Evolutionary conservation across 2,329 filamentous ascomycete species (phyloP).

Genomic region (Metarhizium brunneum): DNA sequence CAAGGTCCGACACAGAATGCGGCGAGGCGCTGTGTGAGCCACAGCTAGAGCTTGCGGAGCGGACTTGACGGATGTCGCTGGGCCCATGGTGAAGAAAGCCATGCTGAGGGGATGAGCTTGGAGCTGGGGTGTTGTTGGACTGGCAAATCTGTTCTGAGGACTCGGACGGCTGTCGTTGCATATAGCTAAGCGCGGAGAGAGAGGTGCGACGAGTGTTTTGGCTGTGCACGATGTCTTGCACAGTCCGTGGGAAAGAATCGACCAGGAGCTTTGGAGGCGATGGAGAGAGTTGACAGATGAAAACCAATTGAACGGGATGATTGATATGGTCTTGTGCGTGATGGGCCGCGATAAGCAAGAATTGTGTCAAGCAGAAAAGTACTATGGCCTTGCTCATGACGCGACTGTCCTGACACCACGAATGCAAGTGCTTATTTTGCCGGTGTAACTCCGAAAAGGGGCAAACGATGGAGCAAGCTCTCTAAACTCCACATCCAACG

Average conservation of each 20-base stretch:
- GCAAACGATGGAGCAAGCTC: background rate
- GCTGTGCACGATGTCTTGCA: conserved; percentile 45
- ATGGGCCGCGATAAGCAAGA: background rate
- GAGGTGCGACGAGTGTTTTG: conserved; percentile 19
- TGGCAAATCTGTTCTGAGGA: conserved; percentile 33
- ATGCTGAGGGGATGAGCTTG: conserved; percentile 40
- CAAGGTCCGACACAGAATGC: conserved; percentile 20
- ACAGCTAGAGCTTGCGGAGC: conserved; percentile 12
- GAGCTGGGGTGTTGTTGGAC: conserved; percentile 23
- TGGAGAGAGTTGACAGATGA: background rate
- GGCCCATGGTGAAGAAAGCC: conserved; percentile 40
- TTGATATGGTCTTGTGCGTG: background rate
- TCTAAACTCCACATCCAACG: no score
- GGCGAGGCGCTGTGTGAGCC: conserved; percentile 27
- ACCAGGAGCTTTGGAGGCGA: background rate
- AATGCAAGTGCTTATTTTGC: background rate
- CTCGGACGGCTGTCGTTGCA: conserved; percentile 50
- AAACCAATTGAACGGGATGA: background rate
- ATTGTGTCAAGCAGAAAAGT: background rate
- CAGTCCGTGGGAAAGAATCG: conserved; percentile 30
- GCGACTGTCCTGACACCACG: no score
- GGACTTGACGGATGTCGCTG: conserved; percentile 25
- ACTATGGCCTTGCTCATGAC: background rate
- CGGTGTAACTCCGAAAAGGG: background rate
- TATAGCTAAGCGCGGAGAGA: conserved; percentile 43